Conservation (phyloP, 225 moss, liverwort and hornwort species). For the Lunularia cruciata region DNA sequence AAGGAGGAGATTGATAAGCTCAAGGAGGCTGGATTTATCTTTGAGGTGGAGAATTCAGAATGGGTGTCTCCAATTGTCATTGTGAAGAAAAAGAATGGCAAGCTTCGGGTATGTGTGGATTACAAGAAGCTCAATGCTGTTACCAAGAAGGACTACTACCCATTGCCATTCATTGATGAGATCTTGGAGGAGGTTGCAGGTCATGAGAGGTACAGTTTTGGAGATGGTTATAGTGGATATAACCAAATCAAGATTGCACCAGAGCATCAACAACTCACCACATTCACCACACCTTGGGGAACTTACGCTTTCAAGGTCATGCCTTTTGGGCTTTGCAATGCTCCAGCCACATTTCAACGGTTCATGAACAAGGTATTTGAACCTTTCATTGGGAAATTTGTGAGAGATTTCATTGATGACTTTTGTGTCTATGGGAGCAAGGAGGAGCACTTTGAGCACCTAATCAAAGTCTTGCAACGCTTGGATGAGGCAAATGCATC, state of each 20-base stretch:
- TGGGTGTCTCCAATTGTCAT: constrained; percentile 19
- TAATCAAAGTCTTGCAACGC: neutral
- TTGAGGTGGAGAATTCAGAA: constrained; percentile 4
- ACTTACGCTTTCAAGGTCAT: neutral
- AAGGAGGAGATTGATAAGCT: constrained; percentile 10
- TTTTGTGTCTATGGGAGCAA: neutral
- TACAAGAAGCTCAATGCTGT: neutral
- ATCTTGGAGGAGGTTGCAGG: constrained; percentile 13
- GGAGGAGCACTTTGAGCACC: constrained; percentile 7
- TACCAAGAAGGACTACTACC: constrained; percentile 1
- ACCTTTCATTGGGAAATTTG: neutral
- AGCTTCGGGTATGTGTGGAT: neutral
- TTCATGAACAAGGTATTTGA: constrained; percentile 1
- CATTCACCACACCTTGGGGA: constrained; percentile 18
- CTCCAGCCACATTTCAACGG: neutral
- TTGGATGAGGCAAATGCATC: neutral
- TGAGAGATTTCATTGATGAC: constrained; percentile 13
- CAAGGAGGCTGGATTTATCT: neutral
- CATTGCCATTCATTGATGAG: neutral
- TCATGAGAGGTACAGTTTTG: constrained; percentile 1
- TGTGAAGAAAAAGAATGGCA: constrained; percentile 5
- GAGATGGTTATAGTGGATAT: constrained; percentile 7
- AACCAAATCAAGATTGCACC: neutral
- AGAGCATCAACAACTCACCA: neutral
- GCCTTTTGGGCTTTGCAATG: constrained; percentile 19